Evolutionary conservation across 2,329 filamentous ascomycete genomes (phyloP).

Genomic region (Epichloe elymi): DNA sequence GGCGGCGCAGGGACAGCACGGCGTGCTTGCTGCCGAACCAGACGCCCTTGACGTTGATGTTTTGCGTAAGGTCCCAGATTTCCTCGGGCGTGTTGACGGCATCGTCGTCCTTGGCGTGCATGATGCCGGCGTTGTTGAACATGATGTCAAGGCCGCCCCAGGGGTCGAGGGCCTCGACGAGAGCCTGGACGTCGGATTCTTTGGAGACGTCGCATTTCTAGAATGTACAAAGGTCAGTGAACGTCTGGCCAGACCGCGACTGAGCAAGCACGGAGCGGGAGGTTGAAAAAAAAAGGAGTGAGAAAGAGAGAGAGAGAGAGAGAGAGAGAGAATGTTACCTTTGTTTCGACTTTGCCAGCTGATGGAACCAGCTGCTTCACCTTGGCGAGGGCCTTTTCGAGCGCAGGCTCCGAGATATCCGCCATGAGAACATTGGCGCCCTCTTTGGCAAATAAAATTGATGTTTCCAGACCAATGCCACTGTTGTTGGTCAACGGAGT

Average conservation of each 20-base stretch:
- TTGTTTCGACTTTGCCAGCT: constrained; percentile 46
- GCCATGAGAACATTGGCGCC: constrained; percentile 76
- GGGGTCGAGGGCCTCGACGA: constrained; percentile 60
- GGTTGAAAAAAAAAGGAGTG: background rate
- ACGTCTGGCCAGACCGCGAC: background rate
- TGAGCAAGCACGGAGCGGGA: background rate
- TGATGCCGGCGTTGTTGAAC: constrained; percentile 97
- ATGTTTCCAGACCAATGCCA: constrained; percentile 86
- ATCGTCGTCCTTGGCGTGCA: constrained; percentile 73
- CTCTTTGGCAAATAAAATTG: constrained; percentile 79
- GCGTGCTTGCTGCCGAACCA: constrained; percentile 94
- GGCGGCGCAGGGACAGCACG: constrained; percentile 63
- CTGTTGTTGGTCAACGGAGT: constrained; percentile 27
- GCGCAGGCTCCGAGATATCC: constrained; percentile 67
- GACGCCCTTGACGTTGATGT: constrained; percentile 96
- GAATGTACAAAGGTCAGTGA: background rate
- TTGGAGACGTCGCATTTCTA: constrained; percentile 65
- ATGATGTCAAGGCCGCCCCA: constrained; percentile 87
- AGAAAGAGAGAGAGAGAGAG: too few species aligned
- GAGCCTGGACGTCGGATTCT: constrained; percentile 62
- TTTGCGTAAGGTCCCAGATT: constrained; percentile 89
- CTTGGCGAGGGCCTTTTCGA: constrained; percentile 64
- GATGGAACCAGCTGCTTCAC: constrained; percentile 58
- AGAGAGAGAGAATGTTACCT: constrained; percentile 19
- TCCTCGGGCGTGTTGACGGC: constrained; percentile 74